Evolutionary conservation across 2,329 filamentous ascomycete species (phyloP).

Genomic region (Fusarium zealandicum): DNA sequence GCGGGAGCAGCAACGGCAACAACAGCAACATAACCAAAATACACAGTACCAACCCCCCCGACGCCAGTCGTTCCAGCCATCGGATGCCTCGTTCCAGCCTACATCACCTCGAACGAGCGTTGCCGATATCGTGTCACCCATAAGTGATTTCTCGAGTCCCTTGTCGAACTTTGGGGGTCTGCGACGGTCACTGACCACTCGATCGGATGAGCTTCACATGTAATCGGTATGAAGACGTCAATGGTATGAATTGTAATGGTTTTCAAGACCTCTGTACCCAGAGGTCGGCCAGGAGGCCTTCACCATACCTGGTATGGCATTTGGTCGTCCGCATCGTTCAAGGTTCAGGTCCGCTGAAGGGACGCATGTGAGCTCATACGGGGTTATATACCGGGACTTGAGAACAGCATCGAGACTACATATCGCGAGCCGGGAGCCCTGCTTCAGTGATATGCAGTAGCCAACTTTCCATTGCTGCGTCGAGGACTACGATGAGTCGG

Average conservation of each 20-base stretch:
- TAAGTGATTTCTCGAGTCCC: slow-evolving; percentile 39
- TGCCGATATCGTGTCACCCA: slow-evolving; percentile 36
- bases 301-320: too few species aligned
- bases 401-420: too few species aligned
- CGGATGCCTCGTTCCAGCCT: slow-evolving; percentile 19
- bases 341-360: too few species aligned
- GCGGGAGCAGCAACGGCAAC: slow-evolving; percentile 5
- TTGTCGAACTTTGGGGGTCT: slow-evolving; percentile 31
- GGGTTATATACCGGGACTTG: too few species aligned
- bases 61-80: slow-evolving; percentile 17
- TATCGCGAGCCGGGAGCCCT: too few species aligned
- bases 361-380: too few species aligned
- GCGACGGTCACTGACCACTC: slow-evolving; percentile 37
- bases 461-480: too few species aligned
- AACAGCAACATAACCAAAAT: slow-evolving; percentile 1
- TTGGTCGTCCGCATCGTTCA: too few species aligned
- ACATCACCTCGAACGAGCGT: slow-evolving; percentile 30
- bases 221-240: slow-evolving; percentile 4
- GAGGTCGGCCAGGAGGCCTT: too few species aligned
- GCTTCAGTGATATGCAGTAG: too few species aligned
- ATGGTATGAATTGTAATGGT: neutral
- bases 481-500: too few species aligned
- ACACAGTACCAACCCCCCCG: slow-evolving; percentile 2
- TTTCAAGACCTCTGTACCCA: too few species aligned
- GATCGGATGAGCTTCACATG: slow-evolving; percentile 40